phyloP scores from a whole-genome alignment of 2,329 filamentous ascomycete species.

The Calonectria crousiana region DNA sequence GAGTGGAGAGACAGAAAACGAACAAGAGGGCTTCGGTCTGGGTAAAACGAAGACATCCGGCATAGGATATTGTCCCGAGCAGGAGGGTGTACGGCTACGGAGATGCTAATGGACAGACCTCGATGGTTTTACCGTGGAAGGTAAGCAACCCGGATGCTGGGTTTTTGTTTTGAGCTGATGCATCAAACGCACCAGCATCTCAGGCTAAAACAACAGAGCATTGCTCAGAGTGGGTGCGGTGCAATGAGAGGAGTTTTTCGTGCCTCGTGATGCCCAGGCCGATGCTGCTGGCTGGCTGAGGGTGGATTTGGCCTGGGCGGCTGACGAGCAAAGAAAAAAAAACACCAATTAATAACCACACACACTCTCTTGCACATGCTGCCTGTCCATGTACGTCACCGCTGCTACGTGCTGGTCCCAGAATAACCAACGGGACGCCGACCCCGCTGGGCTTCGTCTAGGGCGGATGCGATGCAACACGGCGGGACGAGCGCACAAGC shows the following conservation, averaged over 20 bases:
- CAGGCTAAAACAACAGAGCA: constrained; percentile 11
- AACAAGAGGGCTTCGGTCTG: background rate
- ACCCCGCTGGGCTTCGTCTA: constrained; percentile 13
- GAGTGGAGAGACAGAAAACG: constrained; percentile 5
- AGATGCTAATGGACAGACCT: background rate
- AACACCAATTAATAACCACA: constrained; percentile 7
- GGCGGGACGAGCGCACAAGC: constrained; percentile 4
- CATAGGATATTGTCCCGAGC: background rate
- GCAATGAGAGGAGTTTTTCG: constrained; percentile 22
- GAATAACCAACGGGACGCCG: constrained; percentile 18
- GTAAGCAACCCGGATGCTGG: background rate
- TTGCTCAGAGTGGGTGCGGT: background rate
- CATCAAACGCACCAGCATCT: background rate
- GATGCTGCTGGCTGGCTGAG: constrained; percentile 21
- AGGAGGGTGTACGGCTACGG: constrained; percentile 5
- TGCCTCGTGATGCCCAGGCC: constrained; percentile 24
- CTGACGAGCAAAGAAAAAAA: constrained; percentile 1
- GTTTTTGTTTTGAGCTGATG: background rate
- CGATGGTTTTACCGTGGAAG: background rate
- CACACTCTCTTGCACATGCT: constrained; percentile 7
- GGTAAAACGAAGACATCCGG: background rate
- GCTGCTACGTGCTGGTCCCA: background rate
- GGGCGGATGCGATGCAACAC: constrained; percentile 22
- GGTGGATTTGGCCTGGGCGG: background rate
- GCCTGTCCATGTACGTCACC: background rate